Evolutionary conservation across 768 basidiomycete species (phyloP).

Genomic region (Pholiota molesta): DNA sequence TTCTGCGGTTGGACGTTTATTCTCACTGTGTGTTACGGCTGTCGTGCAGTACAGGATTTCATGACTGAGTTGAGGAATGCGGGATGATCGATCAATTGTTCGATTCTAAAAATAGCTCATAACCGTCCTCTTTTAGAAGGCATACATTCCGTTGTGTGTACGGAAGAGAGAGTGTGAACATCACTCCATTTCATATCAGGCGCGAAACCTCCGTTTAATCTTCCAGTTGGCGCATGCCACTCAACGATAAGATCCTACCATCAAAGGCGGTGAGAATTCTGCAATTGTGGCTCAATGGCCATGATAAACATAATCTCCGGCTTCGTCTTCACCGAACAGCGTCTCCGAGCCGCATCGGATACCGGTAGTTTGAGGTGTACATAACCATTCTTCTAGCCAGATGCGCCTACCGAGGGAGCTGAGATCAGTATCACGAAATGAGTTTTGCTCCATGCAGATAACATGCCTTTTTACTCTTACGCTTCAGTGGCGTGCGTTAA

Average conservation of each 20-base stretch:
- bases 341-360: neutral
- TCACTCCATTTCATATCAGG: neutral
- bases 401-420: neutral
- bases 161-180: neutral
- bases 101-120: slow-evolving; percentile 14
- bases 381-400: neutral
- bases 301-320: slow-evolving; percentile 1
- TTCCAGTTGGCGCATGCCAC: neutral
- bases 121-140: neutral
- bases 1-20: slow-evolving; percentile 13
- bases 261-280: neutral
- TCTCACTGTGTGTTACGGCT: slow-evolving; percentile 23
- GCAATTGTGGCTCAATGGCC: neutral
- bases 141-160: neutral
- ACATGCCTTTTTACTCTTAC: neutral
- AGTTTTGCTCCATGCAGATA: neutral
- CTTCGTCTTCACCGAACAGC: neutral
- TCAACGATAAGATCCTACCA: neutral
- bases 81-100: slow-evolving; percentile 15
- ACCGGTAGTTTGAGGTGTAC: neutral
- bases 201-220: neutral
- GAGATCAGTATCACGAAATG: neutral
- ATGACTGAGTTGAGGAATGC: slow-evolving; percentile 9
- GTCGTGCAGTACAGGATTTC: slow-evolving; percentile 13
- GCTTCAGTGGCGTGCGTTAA: neutral